Conservation (phyloP, 805 yeast genomes). For the Hanseniaspora thailandica region DNA sequence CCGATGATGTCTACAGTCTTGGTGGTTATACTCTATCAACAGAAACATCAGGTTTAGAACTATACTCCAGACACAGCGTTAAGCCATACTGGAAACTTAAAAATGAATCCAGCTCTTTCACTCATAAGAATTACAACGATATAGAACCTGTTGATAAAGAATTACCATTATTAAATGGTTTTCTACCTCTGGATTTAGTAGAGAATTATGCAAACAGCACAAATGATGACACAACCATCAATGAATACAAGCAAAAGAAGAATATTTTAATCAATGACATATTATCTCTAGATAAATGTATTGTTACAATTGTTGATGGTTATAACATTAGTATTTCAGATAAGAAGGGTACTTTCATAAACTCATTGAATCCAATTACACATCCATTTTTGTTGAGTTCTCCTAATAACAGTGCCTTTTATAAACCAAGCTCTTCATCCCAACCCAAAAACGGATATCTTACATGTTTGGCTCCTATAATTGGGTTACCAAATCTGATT, state of each 20-base stretch:
- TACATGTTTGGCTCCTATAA: slow-evolving; percentile 4
- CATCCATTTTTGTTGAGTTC: slow-evolving; percentile 12
- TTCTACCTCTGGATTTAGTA: slow-evolving; percentile 10
- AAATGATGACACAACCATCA: neutral
- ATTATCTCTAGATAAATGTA: neutral
- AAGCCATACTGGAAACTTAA: slow-evolving; percentile 12
- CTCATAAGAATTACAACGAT: neutral
- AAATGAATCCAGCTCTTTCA: neutral
- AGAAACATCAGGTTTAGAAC: neutral
- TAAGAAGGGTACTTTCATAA: slow-evolving; percentile 3
- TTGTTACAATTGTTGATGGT: slow-evolving; percentile 8
- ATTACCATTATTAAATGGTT: slow-evolving; percentile 13
- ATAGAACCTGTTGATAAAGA: neutral
- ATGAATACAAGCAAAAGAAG: neutral
- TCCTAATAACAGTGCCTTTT: slow-evolving; percentile 1
- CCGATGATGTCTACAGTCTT: neutral
- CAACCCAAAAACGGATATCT: slow-evolving; percentile 3
- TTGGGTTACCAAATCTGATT: slow-evolving; percentile 2
- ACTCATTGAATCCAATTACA: slow-evolving; percentile 9
- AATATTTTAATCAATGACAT: neutral
- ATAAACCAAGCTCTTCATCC: neutral
- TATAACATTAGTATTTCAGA: slow-evolving; percentile 10
- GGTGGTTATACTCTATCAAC: slow-evolving; percentile 1
- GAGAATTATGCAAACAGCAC: neutral
- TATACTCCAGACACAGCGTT: slow-evolving; percentile 9